Percentiles rank a stretch among this genome's conserved stretches.
Conservation (phyloP, 768 basidiomycete species). For the Panaeolus papilionaceus region DNA sequence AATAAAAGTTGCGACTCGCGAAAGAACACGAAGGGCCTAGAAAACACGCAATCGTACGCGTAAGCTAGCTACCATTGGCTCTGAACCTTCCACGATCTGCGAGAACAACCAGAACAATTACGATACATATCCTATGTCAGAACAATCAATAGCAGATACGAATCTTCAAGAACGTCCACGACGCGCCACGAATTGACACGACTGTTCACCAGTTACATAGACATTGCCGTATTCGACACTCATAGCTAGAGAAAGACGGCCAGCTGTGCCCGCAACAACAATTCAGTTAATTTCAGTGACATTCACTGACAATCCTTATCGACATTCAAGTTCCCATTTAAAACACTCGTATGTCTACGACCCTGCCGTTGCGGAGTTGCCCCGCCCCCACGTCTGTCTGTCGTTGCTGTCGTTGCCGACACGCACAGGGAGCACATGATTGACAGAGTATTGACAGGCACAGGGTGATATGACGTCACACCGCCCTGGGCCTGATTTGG, state of each 20-base stretch:
- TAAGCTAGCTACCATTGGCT: not conserved
- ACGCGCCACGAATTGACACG: constrained; percentile 8
- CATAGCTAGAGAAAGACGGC: not conserved
- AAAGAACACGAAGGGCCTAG: not conserved
- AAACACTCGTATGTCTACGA: no score
- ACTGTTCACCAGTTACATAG: not conserved
- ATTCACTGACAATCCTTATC: not conserved
- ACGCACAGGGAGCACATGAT: no score
- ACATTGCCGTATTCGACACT: no score
- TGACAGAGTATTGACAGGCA: no score
- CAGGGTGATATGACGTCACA: no score
- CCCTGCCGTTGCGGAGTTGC: no score
- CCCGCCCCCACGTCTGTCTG: no score
- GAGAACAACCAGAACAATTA: not conserved
- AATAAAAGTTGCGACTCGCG: not conserved
- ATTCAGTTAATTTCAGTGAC: no score
- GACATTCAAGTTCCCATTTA: not conserved
- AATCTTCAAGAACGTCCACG: not conserved
- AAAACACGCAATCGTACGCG: not conserved
- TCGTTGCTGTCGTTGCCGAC: no score
- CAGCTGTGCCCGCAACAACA: not conserved
- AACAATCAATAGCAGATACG: not conserved
- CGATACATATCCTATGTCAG: not conserved
- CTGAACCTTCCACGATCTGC: not conserved
- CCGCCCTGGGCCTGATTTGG: no score